These are phyloP conservation scores for Neocatenulostroma microsporum DNA, from an alignment of 2,329 filamentous ascomycete species.

Conservation along the genomic window DNA sequence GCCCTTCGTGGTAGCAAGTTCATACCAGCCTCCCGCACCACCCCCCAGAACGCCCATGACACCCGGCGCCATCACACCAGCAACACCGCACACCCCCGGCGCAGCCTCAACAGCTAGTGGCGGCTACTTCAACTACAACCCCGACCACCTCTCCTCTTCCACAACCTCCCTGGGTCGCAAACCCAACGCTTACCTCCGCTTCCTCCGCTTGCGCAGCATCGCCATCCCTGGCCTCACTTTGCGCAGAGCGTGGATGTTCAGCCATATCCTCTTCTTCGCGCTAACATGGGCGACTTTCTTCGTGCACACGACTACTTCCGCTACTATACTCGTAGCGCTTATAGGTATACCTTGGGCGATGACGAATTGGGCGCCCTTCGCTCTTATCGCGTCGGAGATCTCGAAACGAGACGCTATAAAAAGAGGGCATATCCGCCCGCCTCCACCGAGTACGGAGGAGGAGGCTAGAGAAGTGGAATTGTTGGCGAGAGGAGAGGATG, in stretches of 20 bases:
- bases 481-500: slow-evolving; percentile 41
- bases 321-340: slow-evolving; percentile 68
- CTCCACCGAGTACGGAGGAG: slow-evolving; percentile 21
- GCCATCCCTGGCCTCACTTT: slow-evolving; percentile 79
- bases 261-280: slow-evolving; percentile 72
- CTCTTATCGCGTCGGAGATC: slow-evolving; percentile 89
- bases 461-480: slow-evolving; percentile 29
- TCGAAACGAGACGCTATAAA: slow-evolving; percentile 67
- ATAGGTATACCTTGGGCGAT: slow-evolving; percentile 89
- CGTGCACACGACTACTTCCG: slow-evolving; percentile 61
- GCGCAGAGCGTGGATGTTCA: slow-evolving; percentile 76
- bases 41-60: slow-evolving; percentile 33
- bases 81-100: slow-evolving; percentile 15
- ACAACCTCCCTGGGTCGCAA: neutral
- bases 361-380: slow-evolving; percentile 90
- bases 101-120: slow-evolving; percentile 13
- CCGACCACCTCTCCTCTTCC: slow-evolving; percentile 4
- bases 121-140: slow-evolving; percentile 21
- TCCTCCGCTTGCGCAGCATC: slow-evolving; percentile 31
- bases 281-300: slow-evolving; percentile 81
- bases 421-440: slow-evolving; percentile 40
- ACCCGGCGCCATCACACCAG: slow-evolving; percentile 18
- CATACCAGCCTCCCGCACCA: slow-evolving; percentile 50
- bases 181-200: slow-evolving; percentile 11
- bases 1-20: slow-evolving; percentile 77